Conservation (phyloP, 805 yeast species). For the Lachancea thermotolerans region DNA sequence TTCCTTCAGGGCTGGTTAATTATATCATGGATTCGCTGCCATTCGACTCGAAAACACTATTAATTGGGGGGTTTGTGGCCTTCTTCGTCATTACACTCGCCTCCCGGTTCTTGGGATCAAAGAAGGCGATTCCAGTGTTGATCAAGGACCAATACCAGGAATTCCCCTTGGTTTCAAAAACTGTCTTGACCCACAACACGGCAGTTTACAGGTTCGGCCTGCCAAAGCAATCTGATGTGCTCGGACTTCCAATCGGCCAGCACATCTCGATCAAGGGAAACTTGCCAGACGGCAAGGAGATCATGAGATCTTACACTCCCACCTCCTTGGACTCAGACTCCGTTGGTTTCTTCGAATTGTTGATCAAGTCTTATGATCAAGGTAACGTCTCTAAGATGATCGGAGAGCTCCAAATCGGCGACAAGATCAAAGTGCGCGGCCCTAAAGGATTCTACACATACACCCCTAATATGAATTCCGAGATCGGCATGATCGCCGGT, state of each 20-base stretch:
- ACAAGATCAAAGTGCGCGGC: constrained; percentile 70
- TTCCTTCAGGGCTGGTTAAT: neutral
- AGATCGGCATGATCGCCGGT: constrained; percentile 88
- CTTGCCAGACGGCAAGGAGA: constrained; percentile 64
- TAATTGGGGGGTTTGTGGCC: constrained; percentile 12
- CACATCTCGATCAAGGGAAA: constrained; percentile 76
- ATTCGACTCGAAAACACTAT: neutral
- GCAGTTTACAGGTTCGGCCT: constrained; percentile 78
- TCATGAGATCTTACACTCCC: constrained; percentile 86
- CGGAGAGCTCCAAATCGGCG: constrained; percentile 70
- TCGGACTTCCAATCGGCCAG: constrained; percentile 93
- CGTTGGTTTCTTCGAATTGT: constrained; percentile 74
- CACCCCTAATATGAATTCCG: constrained; percentile 66
- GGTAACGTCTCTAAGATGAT: constrained; percentile 79
- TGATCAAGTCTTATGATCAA: constrained; percentile 77
- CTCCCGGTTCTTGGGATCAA: constrained; percentile 29
- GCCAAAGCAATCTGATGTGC: constrained; percentile 62
- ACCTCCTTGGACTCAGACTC: constrained; percentile 68
- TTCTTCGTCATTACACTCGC: constrained; percentile 11
- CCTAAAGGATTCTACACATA: constrained; percentile 88
- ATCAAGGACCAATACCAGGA: constrained; percentile 61
- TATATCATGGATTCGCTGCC: neutral
- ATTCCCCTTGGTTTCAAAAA: constrained; percentile 75
- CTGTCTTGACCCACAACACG: constrained; percentile 70
- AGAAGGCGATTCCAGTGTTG: constrained; percentile 42